Conservation (phyloP, 441 rosid genomes). For the Raphanus hybrid region DNA sequence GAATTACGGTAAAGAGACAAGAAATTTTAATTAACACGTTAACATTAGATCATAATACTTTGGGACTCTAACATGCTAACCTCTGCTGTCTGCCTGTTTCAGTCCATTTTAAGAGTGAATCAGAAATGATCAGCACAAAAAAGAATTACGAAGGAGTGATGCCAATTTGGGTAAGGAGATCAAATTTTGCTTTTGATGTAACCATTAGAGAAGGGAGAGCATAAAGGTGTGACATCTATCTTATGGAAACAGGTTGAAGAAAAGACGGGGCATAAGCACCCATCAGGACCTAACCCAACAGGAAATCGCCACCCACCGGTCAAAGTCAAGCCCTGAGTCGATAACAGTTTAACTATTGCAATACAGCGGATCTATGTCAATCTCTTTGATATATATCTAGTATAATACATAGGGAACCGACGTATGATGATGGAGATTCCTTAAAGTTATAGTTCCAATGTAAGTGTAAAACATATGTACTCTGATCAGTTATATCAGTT, state of each 20-base stretch:
- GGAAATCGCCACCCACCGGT: slow-evolving; percentile 63
- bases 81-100: slow-evolving; percentile 27
- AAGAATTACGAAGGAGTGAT: slow-evolving; percentile 28
- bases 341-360: slow-evolving; percentile 27
- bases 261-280: slow-evolving; percentile 52
- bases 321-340: slow-evolving; percentile 52
- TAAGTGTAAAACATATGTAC: slow-evolving; percentile 5
- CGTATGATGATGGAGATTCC: slow-evolving; percentile 1
- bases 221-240: slow-evolving; percentile 18
- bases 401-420: slow-evolving; percentile 22
- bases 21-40: background rate
- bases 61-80: slow-evolving; percentile 18
- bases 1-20: background rate
- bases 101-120: slow-evolving; percentile 52
- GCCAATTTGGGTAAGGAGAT: slow-evolving; percentile 54
- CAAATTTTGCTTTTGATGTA: background rate
- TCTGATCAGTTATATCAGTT: background rate
- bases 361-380: slow-evolving; percentile 17
- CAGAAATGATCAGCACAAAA: slow-evolving; percentile 39
- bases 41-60: slow-evolving; percentile 6
- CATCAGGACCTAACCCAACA: slow-evolving; percentile 74
- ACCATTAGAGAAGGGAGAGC: background rate
- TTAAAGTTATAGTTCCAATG: slow-evolving; percentile 7
- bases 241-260: slow-evolving; percentile 52
- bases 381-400: slow-evolving; percentile 1